Conservation (phyloP, 352 stramenopile genomes). For the Albugo candida region DNA sequence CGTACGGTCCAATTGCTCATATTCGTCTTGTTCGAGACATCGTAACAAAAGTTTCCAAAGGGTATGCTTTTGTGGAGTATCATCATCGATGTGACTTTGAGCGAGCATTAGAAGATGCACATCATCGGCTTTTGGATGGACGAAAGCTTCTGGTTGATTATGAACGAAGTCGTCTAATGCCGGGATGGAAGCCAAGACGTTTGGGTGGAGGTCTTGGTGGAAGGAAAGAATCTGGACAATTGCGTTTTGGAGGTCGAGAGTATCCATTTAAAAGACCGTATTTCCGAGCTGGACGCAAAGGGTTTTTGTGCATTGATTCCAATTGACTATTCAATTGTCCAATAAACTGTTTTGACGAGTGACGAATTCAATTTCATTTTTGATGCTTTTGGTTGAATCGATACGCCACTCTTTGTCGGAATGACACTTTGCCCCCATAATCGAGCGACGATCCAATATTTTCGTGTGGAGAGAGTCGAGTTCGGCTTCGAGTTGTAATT, state of each 20-base stretch:
- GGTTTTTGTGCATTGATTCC: too few relatives aligned
- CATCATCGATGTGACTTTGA: slow-evolving; percentile 27
- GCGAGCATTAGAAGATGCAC: slow-evolving; percentile 28
- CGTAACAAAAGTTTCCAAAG: slow-evolving; percentile 34
- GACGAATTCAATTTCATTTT: too few relatives aligned
- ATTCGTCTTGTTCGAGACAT: slow-evolving; percentile 48
- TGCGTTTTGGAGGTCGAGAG: slow-evolving; percentile 61
- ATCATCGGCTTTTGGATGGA: slow-evolving; percentile 35
- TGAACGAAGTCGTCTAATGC: slow-evolving; percentile 58
- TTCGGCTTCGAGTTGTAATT: slow-evolving; percentile 67
- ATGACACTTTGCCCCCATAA: too few relatives aligned
- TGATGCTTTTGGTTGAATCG: too few relatives aligned
- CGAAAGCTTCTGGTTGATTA: slow-evolving; percentile 51
- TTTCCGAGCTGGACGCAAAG: too few relatives aligned
- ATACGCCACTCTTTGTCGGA: too few relatives aligned
- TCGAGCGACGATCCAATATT: background rate
- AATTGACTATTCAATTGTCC: too few relatives aligned
- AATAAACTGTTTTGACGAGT: too few relatives aligned
- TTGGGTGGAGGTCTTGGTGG: slow-evolving; percentile 57
- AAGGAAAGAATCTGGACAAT: slow-evolving; percentile 57
- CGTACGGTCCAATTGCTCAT: slow-evolving; percentile 23
- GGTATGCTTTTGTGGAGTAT: slow-evolving; percentile 71
- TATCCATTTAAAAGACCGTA: slow-evolving; percentile 21
- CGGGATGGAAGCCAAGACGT: slow-evolving; percentile 61
- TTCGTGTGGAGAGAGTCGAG: slow-evolving; percentile 34